phyloP scores from a whole-genome alignment of 1,284 basidiomycete species.

The Athelia psychrophila region DNA sequence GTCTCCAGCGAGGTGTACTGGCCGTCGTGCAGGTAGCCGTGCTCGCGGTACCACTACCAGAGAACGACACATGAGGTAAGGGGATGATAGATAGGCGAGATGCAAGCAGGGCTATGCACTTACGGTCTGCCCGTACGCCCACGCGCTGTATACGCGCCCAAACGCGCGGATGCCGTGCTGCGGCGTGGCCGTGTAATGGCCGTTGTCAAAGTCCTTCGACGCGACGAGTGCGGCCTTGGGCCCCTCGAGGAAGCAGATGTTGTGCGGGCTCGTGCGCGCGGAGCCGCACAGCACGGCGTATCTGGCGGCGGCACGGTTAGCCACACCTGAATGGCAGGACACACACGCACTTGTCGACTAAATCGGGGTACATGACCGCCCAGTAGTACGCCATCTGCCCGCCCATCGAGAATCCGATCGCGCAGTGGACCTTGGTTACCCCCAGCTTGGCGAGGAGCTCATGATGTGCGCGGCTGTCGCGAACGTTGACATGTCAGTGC shows the following conservation, averaged over 20 bases:
- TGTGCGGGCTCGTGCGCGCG: constrained; percentile 59
- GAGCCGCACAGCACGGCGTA: constrained; percentile 55
- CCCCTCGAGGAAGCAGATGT: constrained; percentile 60
- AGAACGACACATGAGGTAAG: no score
- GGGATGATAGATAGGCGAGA: neutral
- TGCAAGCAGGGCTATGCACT: constrained; percentile 8
- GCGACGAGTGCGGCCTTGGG: constrained; percentile 52
- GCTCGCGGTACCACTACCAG: constrained; percentile 53
- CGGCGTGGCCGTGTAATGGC: constrained; percentile 48
- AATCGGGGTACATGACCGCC: constrained; percentile 58
- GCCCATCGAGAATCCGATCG: constrained; percentile 63
- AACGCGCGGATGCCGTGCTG: constrained; percentile 53
- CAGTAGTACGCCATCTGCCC: constrained; percentile 65
- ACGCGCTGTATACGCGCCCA: constrained; percentile 54
- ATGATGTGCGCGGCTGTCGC: constrained; percentile 58
- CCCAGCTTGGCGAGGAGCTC: constrained; percentile 50
- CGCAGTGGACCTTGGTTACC: constrained; percentile 46
- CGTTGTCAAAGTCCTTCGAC: constrained; percentile 56
- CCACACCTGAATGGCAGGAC: constrained; percentile 2
- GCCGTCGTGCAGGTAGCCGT: constrained; percentile 42
- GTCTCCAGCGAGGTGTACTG: constrained; percentile 42
- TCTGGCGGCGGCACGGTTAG: constrained; percentile 23
- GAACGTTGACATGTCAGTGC: no score
- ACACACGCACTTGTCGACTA: constrained; percentile 42
- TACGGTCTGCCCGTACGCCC: constrained; percentile 58